phyloP scores from a whole-genome alignment of 2,329 filamentous ascomycete species.

The Aspergillus arachidicola region DNA sequence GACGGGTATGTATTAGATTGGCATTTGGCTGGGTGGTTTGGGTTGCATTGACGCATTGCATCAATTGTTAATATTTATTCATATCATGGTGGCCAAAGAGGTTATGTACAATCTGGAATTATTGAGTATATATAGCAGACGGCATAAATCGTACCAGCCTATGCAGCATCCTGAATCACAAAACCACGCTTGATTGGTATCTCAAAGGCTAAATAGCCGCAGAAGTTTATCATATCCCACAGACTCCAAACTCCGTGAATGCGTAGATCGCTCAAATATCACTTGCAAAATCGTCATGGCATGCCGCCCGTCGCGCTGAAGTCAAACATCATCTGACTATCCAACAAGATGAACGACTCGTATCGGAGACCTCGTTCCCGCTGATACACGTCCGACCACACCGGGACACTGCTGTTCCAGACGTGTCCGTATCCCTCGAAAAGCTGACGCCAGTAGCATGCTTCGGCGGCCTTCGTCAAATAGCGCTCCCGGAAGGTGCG shows the following conservation, averaged over 20 bases:
- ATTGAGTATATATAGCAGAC: background rate
- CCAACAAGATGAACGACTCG: slow-evolving; percentile 33
- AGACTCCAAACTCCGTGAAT: slow-evolving; percentile 7
- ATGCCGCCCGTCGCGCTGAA: slow-evolving; percentile 13
- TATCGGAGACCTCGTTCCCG: slow-evolving; percentile 27
- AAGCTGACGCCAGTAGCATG: slow-evolving; percentile 54
- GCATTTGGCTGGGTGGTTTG: too few relatives aligned
- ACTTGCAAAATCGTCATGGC: background rate
- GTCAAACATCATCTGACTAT: slow-evolving; percentile 28
- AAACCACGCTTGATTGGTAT: background rate
- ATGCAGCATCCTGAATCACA: background rate
- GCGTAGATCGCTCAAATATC: background rate
- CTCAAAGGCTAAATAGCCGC: background rate
- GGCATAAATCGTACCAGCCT: background rate
- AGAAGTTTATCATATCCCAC: slow-evolving; percentile 1
- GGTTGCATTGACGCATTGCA: too few relatives aligned
- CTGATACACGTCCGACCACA: slow-evolving; percentile 9
- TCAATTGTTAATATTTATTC: too few relatives aligned
- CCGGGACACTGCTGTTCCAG: slow-evolving; percentile 21
- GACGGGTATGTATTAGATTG: too few relatives aligned
- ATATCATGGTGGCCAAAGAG: too few relatives aligned
- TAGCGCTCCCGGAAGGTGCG: slow-evolving; percentile 52
- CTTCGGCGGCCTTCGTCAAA: slow-evolving; percentile 52
- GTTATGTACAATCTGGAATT: background rate
- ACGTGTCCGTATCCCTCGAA: slow-evolving; percentile 35